Evolutionary conservation across 2,329 filamentous ascomycete species (phyloP).

Genomic region (Colletotrichum plurivorum): DNA sequence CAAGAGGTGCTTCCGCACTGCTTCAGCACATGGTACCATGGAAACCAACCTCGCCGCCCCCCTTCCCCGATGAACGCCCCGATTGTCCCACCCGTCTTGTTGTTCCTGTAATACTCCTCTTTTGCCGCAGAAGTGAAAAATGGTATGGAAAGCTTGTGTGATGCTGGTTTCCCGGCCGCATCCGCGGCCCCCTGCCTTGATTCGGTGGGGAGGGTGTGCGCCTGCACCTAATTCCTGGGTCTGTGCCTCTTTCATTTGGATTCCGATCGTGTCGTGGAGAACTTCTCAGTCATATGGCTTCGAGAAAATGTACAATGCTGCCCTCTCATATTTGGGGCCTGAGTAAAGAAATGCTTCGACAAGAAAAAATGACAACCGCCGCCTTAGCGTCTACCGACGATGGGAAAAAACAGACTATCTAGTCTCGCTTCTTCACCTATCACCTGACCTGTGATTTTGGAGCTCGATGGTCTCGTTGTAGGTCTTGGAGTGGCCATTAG

Average conservation of each 20-base stretch:
- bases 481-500: slow-evolving; percentile 58
- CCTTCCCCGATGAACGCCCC: slow-evolving; percentile 33
- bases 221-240: slow-evolving; percentile 36
- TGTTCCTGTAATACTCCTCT: slow-evolving; percentile 34
- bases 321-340: slow-evolving; percentile 24
- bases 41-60: not conserved
- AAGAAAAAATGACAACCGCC: slow-evolving; percentile 29
- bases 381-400: slow-evolving; percentile 22
- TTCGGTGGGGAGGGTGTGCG: slow-evolving; percentile 11
- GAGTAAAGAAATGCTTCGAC: slow-evolving; percentile 31
- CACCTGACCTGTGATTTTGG: slow-evolving; percentile 61
- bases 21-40: slow-evolving; percentile 31
- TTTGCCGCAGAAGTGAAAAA: slow-evolving; percentile 35
- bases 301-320: slow-evolving; percentile 41
- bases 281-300: slow-evolving; percentile 41
- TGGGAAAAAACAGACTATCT: slow-evolving; percentile 20
- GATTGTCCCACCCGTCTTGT: slow-evolving; percentile 16
- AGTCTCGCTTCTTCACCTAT: slow-evolving; percentile 46
- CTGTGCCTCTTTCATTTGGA: slow-evolving; percentile 40
- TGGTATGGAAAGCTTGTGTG: slow-evolving; percentile 16
- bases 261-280: slow-evolving; percentile 40
- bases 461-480: slow-evolving; percentile 63
- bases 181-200: slow-evolving; percentile 4
- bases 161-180: slow-evolving; percentile 27
- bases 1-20: slow-evolving; percentile 36